phyloP scores from a whole-genome alignment of 2,329 filamentous ascomycete species.

The Chaetomium olivaceum region DNA sequence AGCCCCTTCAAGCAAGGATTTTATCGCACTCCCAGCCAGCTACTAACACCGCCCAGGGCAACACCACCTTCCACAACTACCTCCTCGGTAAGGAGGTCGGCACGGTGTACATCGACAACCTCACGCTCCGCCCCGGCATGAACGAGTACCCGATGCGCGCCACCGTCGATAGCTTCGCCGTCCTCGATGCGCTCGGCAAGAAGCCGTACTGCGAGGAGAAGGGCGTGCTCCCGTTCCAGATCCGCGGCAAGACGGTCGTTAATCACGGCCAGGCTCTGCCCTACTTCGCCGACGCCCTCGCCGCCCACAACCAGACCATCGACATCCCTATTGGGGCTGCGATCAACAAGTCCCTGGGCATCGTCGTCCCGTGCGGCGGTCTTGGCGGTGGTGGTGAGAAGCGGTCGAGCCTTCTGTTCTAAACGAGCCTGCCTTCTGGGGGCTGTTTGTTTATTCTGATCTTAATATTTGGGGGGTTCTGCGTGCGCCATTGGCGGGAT shows the following conservation, averaged over 20 bases:
- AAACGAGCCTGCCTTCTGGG: not conserved
- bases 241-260: constrained; percentile 54
- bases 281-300: constrained; percentile 59
- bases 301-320: constrained; percentile 52
- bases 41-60: constrained; percentile 49
- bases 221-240: constrained; percentile 53
- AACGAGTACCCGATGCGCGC: constrained; percentile 59
- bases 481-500: not conserved
- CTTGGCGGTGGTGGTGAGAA: not conserved
- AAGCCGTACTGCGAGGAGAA: constrained; percentile 52
- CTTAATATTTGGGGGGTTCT: constrained; percentile 4
- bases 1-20: constrained; percentile 34
- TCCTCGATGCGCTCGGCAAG: constrained; percentile 47
- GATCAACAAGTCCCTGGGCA: constrained; percentile 39
- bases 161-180: constrained; percentile 50
- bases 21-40: not conserved
- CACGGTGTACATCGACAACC: constrained; percentile 56
- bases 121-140: constrained; percentile 62
- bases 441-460: constrained; percentile 10
- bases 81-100: constrained; percentile 56
- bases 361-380: constrained; percentile 33
- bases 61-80: constrained; percentile 61
- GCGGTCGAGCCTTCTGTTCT: not conserved
- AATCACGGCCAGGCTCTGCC: constrained; percentile 53
- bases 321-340: constrained; percentile 53